phyloP scores from a whole-genome alignment of 805 yeast species.

The Metschnikowia lachancei region DNA sequence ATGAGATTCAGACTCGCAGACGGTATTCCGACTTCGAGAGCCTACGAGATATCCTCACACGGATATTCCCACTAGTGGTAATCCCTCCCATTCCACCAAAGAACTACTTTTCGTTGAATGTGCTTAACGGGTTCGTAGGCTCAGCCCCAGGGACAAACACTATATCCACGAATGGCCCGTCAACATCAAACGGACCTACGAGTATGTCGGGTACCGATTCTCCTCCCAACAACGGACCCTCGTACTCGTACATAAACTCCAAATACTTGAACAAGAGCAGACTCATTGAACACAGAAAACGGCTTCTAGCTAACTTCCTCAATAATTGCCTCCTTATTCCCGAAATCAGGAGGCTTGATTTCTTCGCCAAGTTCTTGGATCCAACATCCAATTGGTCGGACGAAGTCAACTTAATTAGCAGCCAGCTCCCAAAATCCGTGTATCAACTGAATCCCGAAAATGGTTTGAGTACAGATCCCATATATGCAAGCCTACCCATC shows the following conservation, averaged over 20 bases:
- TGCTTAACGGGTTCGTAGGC: conserved; percentile 35
- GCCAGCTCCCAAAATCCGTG: conserved; percentile 41
- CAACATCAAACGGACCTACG: conserved; percentile 6
- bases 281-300: conserved; percentile 45
- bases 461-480: conserved; percentile 35
- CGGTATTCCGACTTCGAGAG: conserved; percentile 92
- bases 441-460: conserved; percentile 46
- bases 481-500: conserved; percentile 35
- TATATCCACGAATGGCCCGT: conserved; percentile 2
- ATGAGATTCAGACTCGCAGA: conserved; percentile 62
- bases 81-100: conserved; percentile 88
- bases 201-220: conserved; percentile 7
- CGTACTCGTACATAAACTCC: conserved; percentile 39
- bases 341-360: conserved; percentile 54
- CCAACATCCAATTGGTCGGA: conserved; percentile 86
- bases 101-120: conserved; percentile 36
- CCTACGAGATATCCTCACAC: conserved; percentile 65
- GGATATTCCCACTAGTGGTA: conserved; percentile 73
- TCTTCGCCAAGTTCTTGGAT: conserved; percentile 76
- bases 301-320: conserved; percentile 56
- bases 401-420: conserved; percentile 40
- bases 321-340: conserved; percentile 65
- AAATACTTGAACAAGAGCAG: conserved; percentile 37
- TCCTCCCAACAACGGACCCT: conserved; percentile 8
- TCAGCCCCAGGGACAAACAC: conserved; percentile 4